Conservation (phyloP, 495 filamentous ascomycete species). For the Xylaria venustula region DNA sequence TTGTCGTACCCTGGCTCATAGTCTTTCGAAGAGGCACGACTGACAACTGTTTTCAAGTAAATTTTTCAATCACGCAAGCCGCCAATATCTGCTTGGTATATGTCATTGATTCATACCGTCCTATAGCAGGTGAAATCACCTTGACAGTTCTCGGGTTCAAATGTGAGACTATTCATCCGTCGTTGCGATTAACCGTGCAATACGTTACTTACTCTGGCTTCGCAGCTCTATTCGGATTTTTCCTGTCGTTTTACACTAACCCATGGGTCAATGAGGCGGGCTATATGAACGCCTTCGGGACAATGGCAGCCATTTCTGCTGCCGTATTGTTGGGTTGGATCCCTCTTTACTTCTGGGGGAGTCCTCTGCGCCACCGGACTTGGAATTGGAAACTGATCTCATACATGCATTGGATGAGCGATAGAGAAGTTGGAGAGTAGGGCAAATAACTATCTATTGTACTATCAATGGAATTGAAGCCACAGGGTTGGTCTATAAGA, state of each 20-base stretch:
- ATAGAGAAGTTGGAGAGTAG: conserved; percentile 52
- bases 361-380: conserved; percentile 42
- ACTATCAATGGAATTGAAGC: background rate
- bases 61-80: conserved; percentile 51
- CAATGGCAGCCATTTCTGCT: conserved; percentile 52
- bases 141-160: conserved; percentile 55
- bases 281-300: conserved; percentile 50
- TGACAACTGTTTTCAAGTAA: conserved; percentile 29
- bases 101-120: conserved; percentile 55
- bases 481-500: conserved; percentile 18
- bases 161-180: conserved; percentile 21
- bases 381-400: conserved; percentile 48
- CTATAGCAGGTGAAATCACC: conserved; percentile 52
- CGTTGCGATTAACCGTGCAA: background rate
- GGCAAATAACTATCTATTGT: background rate
- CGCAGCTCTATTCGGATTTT: conserved; percentile 53
- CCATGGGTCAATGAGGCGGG: conserved; percentile 53
- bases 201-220: background rate
- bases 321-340: conserved; percentile 39
- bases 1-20: background rate
- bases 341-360: conserved; percentile 51
- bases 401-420: conserved; percentile 47
- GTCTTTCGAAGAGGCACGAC: background rate
- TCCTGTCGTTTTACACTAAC: conserved; percentile 59
- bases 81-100: conserved; percentile 55